Evolutionary conservation across 257 asterid species (phyloP), one percentile per base, ranked within the genome.

Genomic region (Anisodus acutangulus): DNA sequence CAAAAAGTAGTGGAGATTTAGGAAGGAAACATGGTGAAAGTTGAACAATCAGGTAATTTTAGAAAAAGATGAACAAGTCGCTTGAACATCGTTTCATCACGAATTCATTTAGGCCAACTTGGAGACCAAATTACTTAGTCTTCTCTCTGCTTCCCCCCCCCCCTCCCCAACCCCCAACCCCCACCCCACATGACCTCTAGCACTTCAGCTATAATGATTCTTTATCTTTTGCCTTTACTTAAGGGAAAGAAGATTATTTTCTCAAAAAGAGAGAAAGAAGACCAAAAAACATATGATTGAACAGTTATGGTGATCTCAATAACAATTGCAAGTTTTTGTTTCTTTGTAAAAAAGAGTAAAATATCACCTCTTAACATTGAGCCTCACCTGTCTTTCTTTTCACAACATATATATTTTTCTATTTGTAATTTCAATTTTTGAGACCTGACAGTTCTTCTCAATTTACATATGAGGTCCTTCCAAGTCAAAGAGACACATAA

Each of bases 21-120:
- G 47, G 63, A 31, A 49, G 81, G 45, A 76, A 3, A n/a, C 26
- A 49, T 3, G 0, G 60, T 72, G 8, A 6, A 76, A 79, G 70
- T 51, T 53, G 35, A 84, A 43, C 60, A 9, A 83, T 84, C 74
- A 87, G 49, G 78, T 9, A 69, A 16, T 39, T 4, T 16, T 8
- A 39, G 6, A 31, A 31, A 69, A 69, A 69, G 78, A 69, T 69
- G 54, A 69, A 39, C 31, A 15, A 39, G 78, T 41, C 26, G 16
- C 15, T 69, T 69, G 78, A 69, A 69, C 12, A 69, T 15, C 78
- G 17, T 70, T 7, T 3, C 55, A 16, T 6, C 12, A 37, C 41
- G 35, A 69, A 39, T 15, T 41, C 15, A 47, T 69, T 16, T 19
- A 16, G 0, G 1, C 15, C 54, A 16, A 2, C 11, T 69, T 69